Evolutionary conservation across 768 basidiomycete species (phyloP).

Genomic region (Trametes coccinea): DNA sequence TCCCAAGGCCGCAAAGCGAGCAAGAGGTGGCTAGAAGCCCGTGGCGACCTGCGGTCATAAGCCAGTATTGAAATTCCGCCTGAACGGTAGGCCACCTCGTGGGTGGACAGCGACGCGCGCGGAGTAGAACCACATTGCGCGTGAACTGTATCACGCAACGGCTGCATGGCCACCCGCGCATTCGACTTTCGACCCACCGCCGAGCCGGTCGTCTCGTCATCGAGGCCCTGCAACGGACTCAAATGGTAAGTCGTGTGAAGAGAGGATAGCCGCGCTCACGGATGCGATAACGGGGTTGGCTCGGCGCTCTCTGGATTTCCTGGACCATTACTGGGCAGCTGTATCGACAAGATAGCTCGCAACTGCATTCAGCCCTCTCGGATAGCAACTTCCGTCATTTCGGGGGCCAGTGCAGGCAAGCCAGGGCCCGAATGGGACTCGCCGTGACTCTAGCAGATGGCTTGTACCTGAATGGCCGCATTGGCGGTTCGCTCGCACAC

Average conservation of each 20-base stretch:
- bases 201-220: constrained; percentile 2
- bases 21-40: not conserved
- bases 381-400: no score
- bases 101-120: not conserved
- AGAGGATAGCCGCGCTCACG: not conserved
- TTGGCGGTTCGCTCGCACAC: not conserved
- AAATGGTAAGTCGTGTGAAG: not conserved
- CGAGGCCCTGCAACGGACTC: not conserved
- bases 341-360: no score
- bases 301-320: no score
- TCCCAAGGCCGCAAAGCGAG: not conserved
- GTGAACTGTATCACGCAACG: not conserved
- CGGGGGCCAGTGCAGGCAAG: not conserved
- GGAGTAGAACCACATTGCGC: not conserved
- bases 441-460: not conserved
- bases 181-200: not conserved
- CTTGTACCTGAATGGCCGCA: not conserved
- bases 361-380: no score
- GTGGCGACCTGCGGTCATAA: not conserved
- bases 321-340: no score
- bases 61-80: not conserved
- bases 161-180: not conserved
- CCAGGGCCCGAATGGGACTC: not conserved
- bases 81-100: not conserved
- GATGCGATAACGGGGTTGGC: not conserved